Evolutionary conservation across 192 early-diverging fungal species (phyloP).

Genomic region (Rhizophagus clarus): DNA sequence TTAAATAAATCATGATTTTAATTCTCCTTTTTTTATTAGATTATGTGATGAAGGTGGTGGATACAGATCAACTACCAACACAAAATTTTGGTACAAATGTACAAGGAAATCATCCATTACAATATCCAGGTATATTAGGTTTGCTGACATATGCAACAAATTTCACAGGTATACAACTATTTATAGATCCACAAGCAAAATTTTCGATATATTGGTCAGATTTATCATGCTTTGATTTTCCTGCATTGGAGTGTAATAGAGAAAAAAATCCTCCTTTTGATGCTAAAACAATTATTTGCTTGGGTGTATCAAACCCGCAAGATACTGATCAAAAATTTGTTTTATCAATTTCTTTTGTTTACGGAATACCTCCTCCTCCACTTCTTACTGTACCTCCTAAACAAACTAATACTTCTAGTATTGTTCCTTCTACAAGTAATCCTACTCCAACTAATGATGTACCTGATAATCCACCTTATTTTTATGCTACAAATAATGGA

Average conservation of each 20-base stretch:
- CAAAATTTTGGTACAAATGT: neutral
- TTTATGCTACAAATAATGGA: neutral
- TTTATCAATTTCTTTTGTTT: neutral
- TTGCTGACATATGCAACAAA: constrained; percentile 1
- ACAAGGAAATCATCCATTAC: neutral
- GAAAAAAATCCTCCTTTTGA: neutral
- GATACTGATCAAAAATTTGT: neutral
- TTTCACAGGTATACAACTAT: neutral
- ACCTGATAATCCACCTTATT: neutral
- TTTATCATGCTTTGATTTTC: neutral
- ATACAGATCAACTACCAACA: neutral
- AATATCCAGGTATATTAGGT: neutral
- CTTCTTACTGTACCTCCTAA: neutral
- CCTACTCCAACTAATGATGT: neutral
- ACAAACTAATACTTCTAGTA: neutral
- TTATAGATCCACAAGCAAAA: neutral
- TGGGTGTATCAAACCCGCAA: neutral
- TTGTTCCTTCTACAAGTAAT: neutral
- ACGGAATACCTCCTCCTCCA: neutral
- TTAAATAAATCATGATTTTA: neutral
- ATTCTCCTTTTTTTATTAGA: neutral
- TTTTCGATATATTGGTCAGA: neutral
- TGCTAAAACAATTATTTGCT: neutral
- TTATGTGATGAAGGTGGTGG: neutral
- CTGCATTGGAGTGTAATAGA: neutral